These are phyloP conservation scores for Cerioporus squamosus DNA, from an alignment of 1,284 basidiomycete species.

Conservation along the genomic window DNA sequence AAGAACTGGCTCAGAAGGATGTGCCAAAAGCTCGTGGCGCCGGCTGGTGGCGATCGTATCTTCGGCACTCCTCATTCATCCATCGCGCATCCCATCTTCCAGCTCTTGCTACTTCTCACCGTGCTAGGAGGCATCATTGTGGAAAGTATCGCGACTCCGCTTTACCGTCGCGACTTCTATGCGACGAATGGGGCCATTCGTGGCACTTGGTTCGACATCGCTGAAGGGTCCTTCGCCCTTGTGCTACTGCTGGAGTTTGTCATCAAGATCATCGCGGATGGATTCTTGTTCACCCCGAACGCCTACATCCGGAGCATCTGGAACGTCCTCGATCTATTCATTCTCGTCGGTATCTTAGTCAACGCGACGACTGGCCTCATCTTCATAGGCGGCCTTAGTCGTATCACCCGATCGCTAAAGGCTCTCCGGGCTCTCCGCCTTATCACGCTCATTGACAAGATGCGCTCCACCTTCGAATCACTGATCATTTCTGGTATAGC, in stretches of 20 bases:
- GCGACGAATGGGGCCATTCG: constrained; percentile 60
- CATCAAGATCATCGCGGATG: constrained; percentile 94
- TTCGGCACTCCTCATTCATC: constrained; percentile 75
- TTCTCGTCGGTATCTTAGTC: constrained; percentile 82
- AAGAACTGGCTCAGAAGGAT: constrained; percentile 74
- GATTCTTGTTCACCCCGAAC: constrained; percentile 92
- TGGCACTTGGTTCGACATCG: constrained; percentile 88
- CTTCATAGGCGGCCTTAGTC: constrained; percentile 81
- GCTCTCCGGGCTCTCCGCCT: constrained; percentile 89
- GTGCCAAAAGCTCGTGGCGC: constrained; percentile 87
- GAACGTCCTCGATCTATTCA: constrained; percentile 91
- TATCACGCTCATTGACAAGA: constrained; percentile 86
- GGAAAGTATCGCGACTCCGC: constrained; percentile 85
- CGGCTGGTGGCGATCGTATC: constrained; percentile 86
- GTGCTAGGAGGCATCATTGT: constrained; percentile 88
- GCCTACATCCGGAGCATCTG: constrained; percentile 92
- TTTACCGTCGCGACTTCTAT: constrained; percentile 84
- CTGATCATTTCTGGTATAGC: constrained; percentile 88
- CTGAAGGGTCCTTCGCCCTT: constrained; percentile 79
- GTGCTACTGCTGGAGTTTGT: constrained; percentile 85
- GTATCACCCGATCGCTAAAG: constrained; percentile 87
- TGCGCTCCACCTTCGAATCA: constrained; percentile 92
- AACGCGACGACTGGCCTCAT: constrained; percentile 83
- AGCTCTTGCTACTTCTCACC: constrained; percentile 74
- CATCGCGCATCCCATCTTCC: constrained; percentile 75